Percentiles rank a stretch among this genome's conserved stretches.
Conservation (phyloP, 73 alveolate genomes). For the Tetrahymena borealis region DNA sequence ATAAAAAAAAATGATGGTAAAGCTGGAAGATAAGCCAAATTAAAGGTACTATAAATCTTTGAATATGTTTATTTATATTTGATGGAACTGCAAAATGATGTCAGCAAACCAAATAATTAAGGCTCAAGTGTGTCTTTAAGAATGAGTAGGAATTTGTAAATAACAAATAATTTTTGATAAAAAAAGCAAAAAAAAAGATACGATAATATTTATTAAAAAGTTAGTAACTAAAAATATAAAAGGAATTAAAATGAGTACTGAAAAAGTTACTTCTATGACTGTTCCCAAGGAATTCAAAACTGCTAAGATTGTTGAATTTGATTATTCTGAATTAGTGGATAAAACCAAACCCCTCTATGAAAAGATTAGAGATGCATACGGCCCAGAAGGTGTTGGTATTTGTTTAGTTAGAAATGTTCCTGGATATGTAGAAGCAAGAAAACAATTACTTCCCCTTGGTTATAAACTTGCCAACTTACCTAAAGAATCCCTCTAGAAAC, state of each 20-base stretch:
- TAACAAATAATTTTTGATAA: neutral
- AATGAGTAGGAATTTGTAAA: neutral
- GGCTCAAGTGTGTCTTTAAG: neutral
- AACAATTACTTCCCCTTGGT: constrained; percentile 54
- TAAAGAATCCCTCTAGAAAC: constrained; percentile 22
- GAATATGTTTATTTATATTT: neutral
- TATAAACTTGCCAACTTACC: constrained; percentile 49
- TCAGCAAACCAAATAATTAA: too few species aligned
- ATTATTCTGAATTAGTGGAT: neutral
- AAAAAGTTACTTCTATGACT: neutral
- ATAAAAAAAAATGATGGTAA: too few species aligned
- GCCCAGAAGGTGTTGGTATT: constrained; percentile 56
- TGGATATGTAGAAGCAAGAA: constrained; percentile 47
- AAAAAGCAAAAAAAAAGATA: neutral
- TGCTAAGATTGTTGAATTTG: neutral
- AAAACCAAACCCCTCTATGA: neutral
- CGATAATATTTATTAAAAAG: neutral
- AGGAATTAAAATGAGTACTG: neutral
- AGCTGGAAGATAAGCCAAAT: neutral
- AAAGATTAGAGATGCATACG: constrained; percentile 57
- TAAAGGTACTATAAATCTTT: neutral
- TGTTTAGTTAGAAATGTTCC: constrained; percentile 52
- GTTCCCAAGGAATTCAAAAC: neutral
- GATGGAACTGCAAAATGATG: neutral
- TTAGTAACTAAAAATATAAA: neutral